Evolutionary conservation across 1,284 basidiomycete genomes (phyloP).

Genomic region (Abortiporus biennis): DNA sequence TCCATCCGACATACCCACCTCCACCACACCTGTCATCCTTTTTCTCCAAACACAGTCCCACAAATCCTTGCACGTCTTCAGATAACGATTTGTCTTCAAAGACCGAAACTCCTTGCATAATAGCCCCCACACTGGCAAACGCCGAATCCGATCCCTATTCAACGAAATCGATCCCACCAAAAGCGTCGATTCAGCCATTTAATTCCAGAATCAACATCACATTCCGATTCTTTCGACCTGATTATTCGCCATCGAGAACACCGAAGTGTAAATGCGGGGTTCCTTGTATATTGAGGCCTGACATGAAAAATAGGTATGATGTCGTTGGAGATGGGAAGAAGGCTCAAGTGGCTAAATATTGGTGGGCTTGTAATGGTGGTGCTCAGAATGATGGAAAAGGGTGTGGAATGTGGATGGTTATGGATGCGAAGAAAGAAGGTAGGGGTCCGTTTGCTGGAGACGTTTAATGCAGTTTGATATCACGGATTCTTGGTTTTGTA

Average conservation of each 20-base stretch:
- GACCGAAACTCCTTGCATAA: neutral
- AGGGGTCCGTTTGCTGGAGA: constrained; percentile 45
- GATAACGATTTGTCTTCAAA: neutral
- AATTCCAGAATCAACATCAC: constrained; percentile 86
- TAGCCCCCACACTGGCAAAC: constrained; percentile 12
- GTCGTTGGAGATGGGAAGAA: neutral
- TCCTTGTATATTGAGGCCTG: constrained; percentile 71
- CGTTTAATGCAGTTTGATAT: too few species aligned
- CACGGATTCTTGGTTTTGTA: too few species aligned
- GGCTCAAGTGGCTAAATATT: constrained; percentile 55
- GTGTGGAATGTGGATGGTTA: constrained; percentile 75
- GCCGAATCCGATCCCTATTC: too few species aligned
- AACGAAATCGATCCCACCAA: too few species aligned
- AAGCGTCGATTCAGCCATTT: too few species aligned
- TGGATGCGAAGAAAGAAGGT: constrained; percentile 74
- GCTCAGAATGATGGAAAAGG: constrained; percentile 82
- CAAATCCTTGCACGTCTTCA: constrained; percentile 5
- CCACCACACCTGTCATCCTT: constrained; percentile 8
- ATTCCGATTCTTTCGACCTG: constrained; percentile 83
- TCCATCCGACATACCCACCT: constrained; percentile 56
- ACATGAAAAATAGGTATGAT: constrained; percentile 63
- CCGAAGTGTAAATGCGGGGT: constrained; percentile 78
- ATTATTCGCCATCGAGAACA: constrained; percentile 64
- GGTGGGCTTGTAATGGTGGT: constrained; percentile 85
- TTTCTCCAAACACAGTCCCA: constrained; percentile 11